Evolutionary conservation across 345 rosid genomes (phyloP), one percentile per base, ranked within the genome.

Genomic region (Populus alba): DNA sequence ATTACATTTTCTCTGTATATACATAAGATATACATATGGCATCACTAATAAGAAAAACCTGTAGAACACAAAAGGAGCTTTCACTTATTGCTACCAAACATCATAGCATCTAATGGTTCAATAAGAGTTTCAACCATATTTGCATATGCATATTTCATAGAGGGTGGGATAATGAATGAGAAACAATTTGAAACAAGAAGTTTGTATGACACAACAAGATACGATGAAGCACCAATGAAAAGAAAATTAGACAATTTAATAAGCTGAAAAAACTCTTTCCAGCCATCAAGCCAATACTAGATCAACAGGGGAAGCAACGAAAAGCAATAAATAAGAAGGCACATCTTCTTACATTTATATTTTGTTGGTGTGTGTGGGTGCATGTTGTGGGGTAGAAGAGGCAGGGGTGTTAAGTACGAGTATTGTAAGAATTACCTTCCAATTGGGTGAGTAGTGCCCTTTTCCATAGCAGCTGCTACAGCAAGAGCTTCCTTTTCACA

Each of bases 401-500:
- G 51, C 51, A 1, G 4, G 16, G 51, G 51, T 45, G 51, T 45
- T 45, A 45, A 3, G 51, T 13, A 45, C 1, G 15, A 13, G 35
- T 22, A 22, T 53, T 31, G 41, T 39, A 68, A 75, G 78, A 38
- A 11, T 63, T 88, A 92, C 98, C 99, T 94, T 88, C 99, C 99
- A 81, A 96, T 96, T 75, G 99, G 99, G 83, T 96, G 99, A 67
- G 99, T 96, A 61, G 99, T 94, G 70, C 99, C 99, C 91, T 92
- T 96, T 84, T 96, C 98, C 99, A 96, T 94, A 8, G 99, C 98
- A 85, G 99, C 93, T 22, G 99, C 99, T 49, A 96, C 97, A 31
- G 98, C 99, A 72, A 96, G 97, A 78, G 99, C 99, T 89, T 96
- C 97, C 77, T 88, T 90, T 84, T 96, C 99, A 88, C 99, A 96